Base-by-base conservation (phyloP, 1,284 basidiomycete genomes). In the Cryptococcus sp. region DNA sequence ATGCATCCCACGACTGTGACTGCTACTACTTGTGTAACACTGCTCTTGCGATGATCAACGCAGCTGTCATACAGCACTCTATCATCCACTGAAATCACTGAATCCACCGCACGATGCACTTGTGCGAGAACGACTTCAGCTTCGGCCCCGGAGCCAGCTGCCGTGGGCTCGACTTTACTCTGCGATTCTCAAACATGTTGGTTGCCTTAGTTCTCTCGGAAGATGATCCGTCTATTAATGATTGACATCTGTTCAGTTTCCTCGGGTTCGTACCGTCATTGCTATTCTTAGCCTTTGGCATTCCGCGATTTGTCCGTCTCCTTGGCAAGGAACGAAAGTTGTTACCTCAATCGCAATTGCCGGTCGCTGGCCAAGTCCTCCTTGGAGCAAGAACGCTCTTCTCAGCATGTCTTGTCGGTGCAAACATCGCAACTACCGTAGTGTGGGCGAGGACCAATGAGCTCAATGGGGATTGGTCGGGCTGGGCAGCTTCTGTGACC, bases 121-220 rank as follows among this genome's bases (percentile, higher is more conserved):
- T 62, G 47, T 66, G 64, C 51, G n/a, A 17, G 6, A 58, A 66
- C 42, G 64, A 66, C 48, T 57, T 45, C 35, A 19, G 40, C 13
- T 59, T 66, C 35, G 64, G 64, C 0, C 64, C 61, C 16, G 59
- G 54, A 5, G 54, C 59, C 10, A 39, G 35, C 27, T 63, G 61
- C 47, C 61, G 64, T 7, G 48, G 19, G 3, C 49, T 66, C 11
- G 64, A 66, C 52, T 66, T 66, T 41, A 66, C 64, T 4, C 13
- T 66, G 2, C 41, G 47, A 8, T 66, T 66, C 54, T 61, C 61
- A 17, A 60, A 63, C 51, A 41, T 66, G 64, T 66, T n/a, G 54
- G 64, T 50, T n/a, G n/a, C 16, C 16, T 25, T 16, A 19, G 8
- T 35, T 10, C 10, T 8, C 3, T 35, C 31, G 31, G 2, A 3